Base-by-base conservation (phyloP, 768 basidiomycete species). In the Lanmaoa rubissima region DNA sequence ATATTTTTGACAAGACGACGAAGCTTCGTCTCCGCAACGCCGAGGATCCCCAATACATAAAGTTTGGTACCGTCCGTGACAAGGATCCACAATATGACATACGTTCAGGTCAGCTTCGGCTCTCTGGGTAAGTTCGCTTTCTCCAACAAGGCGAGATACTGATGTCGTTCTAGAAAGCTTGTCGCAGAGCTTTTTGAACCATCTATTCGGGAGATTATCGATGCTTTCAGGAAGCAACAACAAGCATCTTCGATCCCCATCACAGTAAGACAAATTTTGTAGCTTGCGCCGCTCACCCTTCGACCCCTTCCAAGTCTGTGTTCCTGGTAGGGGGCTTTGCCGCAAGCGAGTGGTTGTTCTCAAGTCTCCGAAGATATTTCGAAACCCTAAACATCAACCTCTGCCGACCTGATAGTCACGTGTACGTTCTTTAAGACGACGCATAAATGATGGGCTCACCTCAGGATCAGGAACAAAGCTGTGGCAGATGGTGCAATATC, bases 301-400 rank as follows among this genome's bases (percentile, higher is more conserved):
- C 52, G 54, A 52, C 16, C 1, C 39, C 0, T 19, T 49, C 11
- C 19, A 42, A 74, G 73, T 69, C 72, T 12, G 73, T 81, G 24
- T 76, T 82, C 51, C 75, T 86, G 1, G 81, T 84, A 3, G 82
- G 82, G 8, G 82, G 81, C 0, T 83, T 83, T 64, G 76, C 78
- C 11, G 78, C 79, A 1, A 82, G 75, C 55, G 76, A 78, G 43
- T 82, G 76, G 74, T 64, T 84, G 17, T 82, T 78, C 57, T 58
- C 68, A 2, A 69, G 73, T 45, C 74, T 85, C 2, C 75, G 75
- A 40, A 67, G 63, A 49, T 62, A 69, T 6, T 68, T 85, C 11
- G 69, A 70, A 5, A 60, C 69, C 5, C 62, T 73, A 0, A 74
- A 76, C n/a, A 62, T 82, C 38, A 72, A 66, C 34, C 66, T 84